Conservation (phyloP, 345 rosid species). For the Populus pruinosa region DNA sequence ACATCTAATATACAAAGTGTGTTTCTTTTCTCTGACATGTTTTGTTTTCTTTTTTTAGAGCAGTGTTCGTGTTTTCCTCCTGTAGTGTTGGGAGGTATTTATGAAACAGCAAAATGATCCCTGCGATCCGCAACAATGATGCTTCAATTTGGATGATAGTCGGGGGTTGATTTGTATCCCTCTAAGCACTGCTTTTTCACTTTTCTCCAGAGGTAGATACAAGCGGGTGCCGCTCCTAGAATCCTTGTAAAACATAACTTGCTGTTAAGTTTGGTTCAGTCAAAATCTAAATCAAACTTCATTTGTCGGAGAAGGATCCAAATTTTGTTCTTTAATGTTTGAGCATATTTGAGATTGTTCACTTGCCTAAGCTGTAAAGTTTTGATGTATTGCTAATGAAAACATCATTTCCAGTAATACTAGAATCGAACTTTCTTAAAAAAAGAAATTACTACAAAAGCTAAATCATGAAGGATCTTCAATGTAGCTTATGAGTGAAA, state of each 20-base stretch:
- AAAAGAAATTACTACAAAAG: too few relatives aligned
- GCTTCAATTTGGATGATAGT: background rate
- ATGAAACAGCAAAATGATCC: background rate
- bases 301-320: background rate
- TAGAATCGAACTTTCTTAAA: too few relatives aligned
- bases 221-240: background rate
- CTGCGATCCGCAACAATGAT: background rate
- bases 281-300: background rate
- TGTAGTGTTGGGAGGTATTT: background rate
- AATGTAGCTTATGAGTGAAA: too few relatives aligned
- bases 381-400: too few relatives aligned
- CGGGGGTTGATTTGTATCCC: background rate
- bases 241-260: background rate
- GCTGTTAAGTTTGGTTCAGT: background rate
- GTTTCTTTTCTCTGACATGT: background rate
- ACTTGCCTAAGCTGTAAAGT: too few relatives aligned
- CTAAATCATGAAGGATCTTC: too few relatives aligned
- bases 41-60: background rate
- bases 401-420: too few relatives aligned
- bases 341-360: too few relatives aligned
- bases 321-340: too few relatives aligned
- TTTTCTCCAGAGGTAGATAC: background rate
- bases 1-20: background rate
- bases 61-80: background rate
- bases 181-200: background rate